These are phyloP conservation scores for Intubia oerlemansii DNA, from an alignment of 2,329 filamentous ascomycete genomes.

Conservation along the genomic window DNA sequence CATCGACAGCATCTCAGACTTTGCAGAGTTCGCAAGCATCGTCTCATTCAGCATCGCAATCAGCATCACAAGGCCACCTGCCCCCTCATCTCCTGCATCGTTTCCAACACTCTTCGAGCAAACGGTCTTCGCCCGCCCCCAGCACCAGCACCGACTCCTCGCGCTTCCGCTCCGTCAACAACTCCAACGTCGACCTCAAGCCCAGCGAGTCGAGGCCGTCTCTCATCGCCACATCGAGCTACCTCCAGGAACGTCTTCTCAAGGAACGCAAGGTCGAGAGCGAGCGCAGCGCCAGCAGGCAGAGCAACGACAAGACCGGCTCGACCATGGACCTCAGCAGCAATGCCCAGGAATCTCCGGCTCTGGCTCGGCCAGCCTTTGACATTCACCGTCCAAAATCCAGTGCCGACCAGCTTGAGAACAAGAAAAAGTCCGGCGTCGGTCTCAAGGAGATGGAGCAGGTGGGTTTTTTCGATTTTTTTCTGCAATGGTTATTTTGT, in stretches of 20 bases:
- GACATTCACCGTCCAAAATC: constrained; percentile 21
- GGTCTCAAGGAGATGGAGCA: constrained; percentile 49
- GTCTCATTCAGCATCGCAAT: too few relatives aligned
- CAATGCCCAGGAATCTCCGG: constrained; percentile 17
- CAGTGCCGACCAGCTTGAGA: constrained; percentile 17
- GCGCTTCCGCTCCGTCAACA: constrained; percentile 2
- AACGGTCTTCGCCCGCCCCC: constrained; percentile 3
- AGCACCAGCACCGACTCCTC: constrained; percentile 3
- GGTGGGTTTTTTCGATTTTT: constrained; percentile 17
- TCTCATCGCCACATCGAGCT: constrained; percentile 21
- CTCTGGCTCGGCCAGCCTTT: constrained; percentile 15
- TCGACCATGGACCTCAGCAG: too few relatives aligned
- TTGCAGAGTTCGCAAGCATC: too few relatives aligned
- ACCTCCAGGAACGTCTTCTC: constrained; percentile 33
- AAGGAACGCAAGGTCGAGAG: constrained; percentile 27
- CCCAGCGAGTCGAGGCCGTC: constrained; percentile 17
- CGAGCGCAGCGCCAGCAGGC: constrained; percentile 18
- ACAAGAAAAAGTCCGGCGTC: constrained; percentile 29
- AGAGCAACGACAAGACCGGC: constrained; percentile 17
- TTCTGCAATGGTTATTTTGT: constrained; percentile 17
- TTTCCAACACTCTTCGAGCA: too few relatives aligned
- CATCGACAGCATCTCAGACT: too few relatives aligned
- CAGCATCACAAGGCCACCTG: too few relatives aligned
- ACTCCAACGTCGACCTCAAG: constrained; percentile 18
- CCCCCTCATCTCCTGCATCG: too few relatives aligned